Percentiles rank a stretch among this genome's conserved stretches.
Evolutionary conservation across 2,329 filamentous ascomycete genomes (phyloP).

Genomic region (Thelonectria blattea): DNA sequence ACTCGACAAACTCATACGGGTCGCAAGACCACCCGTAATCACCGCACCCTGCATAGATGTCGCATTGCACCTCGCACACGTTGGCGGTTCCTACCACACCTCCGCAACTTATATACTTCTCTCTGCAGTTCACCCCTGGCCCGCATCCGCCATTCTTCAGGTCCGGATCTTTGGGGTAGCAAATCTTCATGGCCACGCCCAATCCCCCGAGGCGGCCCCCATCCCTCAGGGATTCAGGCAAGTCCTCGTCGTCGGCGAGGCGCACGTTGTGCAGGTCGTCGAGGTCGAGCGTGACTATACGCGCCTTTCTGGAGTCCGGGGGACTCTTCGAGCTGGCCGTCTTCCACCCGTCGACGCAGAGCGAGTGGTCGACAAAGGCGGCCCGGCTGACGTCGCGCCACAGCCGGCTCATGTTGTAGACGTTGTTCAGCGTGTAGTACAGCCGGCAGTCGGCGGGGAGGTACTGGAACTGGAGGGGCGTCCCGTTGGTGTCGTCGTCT

Average conservation of each 20-base stretch:
- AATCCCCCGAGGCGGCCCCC: no score
- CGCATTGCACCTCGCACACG: no score
- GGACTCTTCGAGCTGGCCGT: not conserved
- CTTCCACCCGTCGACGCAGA: not conserved
- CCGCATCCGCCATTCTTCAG: no score
- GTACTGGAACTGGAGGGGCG: conserved; percentile 63
- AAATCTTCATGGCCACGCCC: no score
- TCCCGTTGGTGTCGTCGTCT: conserved; percentile 29
- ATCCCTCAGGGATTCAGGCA: not conserved
- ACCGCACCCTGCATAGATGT: no score
- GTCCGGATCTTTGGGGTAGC: no score
- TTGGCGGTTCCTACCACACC: no score
- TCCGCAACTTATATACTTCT: no score
- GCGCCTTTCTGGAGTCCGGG: not conserved
- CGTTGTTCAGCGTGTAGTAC: conserved; percentile 60
- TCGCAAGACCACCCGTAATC: no score
- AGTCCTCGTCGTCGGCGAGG: not conserved
- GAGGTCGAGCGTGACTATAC: not conserved
- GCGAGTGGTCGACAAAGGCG: not conserved
- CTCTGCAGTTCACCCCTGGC: no score
- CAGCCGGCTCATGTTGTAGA: conserved; percentile 38
- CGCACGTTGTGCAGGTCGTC: not conserved
- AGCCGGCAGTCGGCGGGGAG: conserved; percentile 63
- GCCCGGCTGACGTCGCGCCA: conserved; percentile 4
- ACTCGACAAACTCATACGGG: no score